These are phyloP conservation scores for Salinomyces thailandicus DNA, from an alignment of 2,329 filamentous ascomycete genomes.

Conservation along the genomic window DNA sequence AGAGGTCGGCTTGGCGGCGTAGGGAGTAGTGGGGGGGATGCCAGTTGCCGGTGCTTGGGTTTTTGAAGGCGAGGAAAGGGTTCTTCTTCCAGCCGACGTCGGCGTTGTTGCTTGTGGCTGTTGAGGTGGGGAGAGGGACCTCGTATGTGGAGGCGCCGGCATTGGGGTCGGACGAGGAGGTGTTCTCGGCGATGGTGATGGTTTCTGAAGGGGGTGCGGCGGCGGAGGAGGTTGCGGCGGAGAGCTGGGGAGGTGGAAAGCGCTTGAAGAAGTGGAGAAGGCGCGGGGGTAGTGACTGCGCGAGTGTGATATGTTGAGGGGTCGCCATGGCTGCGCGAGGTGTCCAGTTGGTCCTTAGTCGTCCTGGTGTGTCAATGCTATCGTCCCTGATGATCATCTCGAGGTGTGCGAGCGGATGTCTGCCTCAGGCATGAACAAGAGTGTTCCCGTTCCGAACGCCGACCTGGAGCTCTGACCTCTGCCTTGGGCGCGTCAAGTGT, in stretches of 20 bases:
- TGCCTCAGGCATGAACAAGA: too few relatives aligned
- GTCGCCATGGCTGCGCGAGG: constrained; percentile 7
- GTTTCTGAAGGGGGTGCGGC: constrained; percentile 18
- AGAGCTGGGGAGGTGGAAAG: constrained; percentile 59
- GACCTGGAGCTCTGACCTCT: too few relatives aligned
- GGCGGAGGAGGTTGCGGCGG: constrained; percentile 15
- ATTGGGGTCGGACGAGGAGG: constrained; percentile 33
- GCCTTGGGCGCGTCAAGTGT: too few relatives aligned
- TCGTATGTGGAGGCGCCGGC: constrained; percentile 23
- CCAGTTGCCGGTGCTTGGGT: constrained; percentile 71
- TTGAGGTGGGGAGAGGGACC: constrained; percentile 12
- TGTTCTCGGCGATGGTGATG: constrained; percentile 34
- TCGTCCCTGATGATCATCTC: too few relatives aligned
- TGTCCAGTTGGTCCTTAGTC: too few relatives aligned
- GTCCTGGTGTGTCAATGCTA: too few relatives aligned
- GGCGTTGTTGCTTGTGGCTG: constrained; percentile 6
- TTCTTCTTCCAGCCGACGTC: constrained; percentile 44
- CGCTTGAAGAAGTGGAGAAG: constrained; percentile 80
- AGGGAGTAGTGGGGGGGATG: constrained; percentile 73
- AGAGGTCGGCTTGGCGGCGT: constrained; percentile 78
- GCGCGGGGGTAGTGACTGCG: constrained; percentile 60
- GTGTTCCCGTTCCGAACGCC: too few relatives aligned
- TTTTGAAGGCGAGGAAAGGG: constrained; percentile 72
- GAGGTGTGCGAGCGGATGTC: too few relatives aligned
- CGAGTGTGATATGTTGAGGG: constrained; percentile 34